A percentile compares a stretch with the other conserved stretches of the same genome.
phyloP scores from a whole-genome alignment of 1,284 basidiomycete species.

The Fomitopsis palustris region DNA sequence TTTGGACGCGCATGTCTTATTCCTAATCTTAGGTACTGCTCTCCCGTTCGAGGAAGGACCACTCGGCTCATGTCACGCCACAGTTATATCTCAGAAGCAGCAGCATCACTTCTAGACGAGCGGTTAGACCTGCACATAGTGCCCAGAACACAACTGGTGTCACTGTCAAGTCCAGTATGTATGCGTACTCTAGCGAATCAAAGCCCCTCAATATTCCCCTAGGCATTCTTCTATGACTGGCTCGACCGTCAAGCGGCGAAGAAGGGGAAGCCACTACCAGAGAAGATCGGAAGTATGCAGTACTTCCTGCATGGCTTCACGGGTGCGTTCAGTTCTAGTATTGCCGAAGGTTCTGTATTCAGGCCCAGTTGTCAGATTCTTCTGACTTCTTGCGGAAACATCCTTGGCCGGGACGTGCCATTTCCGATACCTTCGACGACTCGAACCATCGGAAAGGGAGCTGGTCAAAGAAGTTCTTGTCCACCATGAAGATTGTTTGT shows the following conservation, averaged over 20 bases:
- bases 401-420: slow-evolving; percentile 85
- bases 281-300: slow-evolving; percentile 90
- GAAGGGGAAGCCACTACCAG: slow-evolving; percentile 76
- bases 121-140: slow-evolving; percentile 79
- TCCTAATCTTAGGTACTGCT: slow-evolving; percentile 71
- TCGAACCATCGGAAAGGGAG: slow-evolving; percentile 67
- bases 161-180: slow-evolving; percentile 73
- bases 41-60: neutral
- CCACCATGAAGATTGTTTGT: slow-evolving; percentile 70
- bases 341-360: neutral
- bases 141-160: slow-evolving; percentile 81
- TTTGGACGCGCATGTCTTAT: slow-evolving; percentile 84
- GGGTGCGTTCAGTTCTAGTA: slow-evolving; percentile 38
- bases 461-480: slow-evolving; percentile 60
- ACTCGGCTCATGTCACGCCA: neutral
- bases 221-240: slow-evolving; percentile 92
- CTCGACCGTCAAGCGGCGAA: slow-evolving; percentile 74
- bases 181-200: neutral
- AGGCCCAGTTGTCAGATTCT: slow-evolving; percentile 52
- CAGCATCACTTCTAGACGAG: slow-evolving; percentile 81
- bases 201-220: neutral
- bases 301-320: slow-evolving; percentile 83
- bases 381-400: slow-evolving; percentile 83
- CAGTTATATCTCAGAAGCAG: slow-evolving; percentile 74
- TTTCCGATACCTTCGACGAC: slow-evolving; percentile 82